Percentiles rank a stretch among this genome's conserved stretches.
These are phyloP conservation scores for Mortierella sp. DNA, from an alignment of 371 early-diverging fungal species.

Conservation along the genomic window DNA sequence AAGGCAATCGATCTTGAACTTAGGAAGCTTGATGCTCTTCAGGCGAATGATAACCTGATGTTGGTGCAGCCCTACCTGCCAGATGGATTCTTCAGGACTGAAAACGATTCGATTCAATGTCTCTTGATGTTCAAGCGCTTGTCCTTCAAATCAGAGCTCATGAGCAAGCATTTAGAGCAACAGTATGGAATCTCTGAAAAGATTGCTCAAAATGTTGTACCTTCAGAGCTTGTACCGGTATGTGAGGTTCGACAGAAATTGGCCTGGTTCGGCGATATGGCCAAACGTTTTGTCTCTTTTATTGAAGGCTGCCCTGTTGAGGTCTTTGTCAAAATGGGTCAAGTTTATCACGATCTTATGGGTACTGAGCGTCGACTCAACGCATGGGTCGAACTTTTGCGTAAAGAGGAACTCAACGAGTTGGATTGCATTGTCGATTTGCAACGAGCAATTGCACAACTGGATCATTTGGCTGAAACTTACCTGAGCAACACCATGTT, in stretches of 20 bases:
- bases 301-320: slow-evolving; percentile 77
- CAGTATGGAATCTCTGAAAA: slow-evolving; percentile 71
- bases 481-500: slow-evolving; percentile 61
- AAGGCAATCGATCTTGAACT: slow-evolving; percentile 92
- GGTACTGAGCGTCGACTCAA: slow-evolving; percentile 80
- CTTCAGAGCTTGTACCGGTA: slow-evolving; percentile 64
- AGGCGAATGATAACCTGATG: slow-evolving; percentile 82
- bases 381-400: slow-evolving; percentile 76
- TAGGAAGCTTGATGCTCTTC: slow-evolving; percentile 85
- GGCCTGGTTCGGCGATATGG: slow-evolving; percentile 75
- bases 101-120: slow-evolving; percentile 82
- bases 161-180: slow-evolving; percentile 83
- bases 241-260: slow-evolving; percentile 79
- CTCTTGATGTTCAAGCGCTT: slow-evolving; percentile 84
- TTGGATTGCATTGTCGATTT: slow-evolving; percentile 70
- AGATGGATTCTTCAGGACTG: slow-evolving; percentile 83
- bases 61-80: slow-evolving; percentile 87
- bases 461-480: slow-evolving; percentile 75
- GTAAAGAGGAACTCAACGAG: slow-evolving; percentile 80
- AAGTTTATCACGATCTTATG: slow-evolving; percentile 76
- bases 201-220: slow-evolving; percentile 62
- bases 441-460: slow-evolving; percentile 73
- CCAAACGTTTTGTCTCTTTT: slow-evolving; percentile 76
- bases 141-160: slow-evolving; percentile 82
- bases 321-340: slow-evolving; percentile 76